Conservation (phyloP, 2,329 filamentous ascomycete species). For the Calonectria multiphialidica region DNA sequence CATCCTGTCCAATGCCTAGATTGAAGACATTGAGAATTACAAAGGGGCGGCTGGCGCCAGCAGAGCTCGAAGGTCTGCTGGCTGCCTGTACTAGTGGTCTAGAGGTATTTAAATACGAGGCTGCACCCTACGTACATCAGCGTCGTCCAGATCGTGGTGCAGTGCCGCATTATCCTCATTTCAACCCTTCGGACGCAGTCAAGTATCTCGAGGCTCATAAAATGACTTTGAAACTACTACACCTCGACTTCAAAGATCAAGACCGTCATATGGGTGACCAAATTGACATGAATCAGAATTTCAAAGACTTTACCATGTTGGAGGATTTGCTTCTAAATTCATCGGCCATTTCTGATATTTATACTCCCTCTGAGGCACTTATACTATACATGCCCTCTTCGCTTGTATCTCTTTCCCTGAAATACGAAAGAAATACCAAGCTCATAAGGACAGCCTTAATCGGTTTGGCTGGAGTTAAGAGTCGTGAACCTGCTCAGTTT, state of each 20-base stretch:
- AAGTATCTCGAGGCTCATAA: not conserved
- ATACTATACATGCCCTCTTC: not conserved
- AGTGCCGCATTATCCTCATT: too few species aligned
- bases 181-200: not conserved
- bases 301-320: conserved; percentile 12
- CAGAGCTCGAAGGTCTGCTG: not conserved
- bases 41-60: not conserved
- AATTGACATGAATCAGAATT: not conserved
- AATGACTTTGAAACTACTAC: not conserved
- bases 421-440: not conserved
- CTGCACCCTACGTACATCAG: not conserved
- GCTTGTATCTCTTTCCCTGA: not conserved
- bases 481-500: not conserved
- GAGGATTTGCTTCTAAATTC: conserved; percentile 5
- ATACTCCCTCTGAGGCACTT: not conserved
- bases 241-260: conserved; percentile 1
- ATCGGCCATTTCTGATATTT: not conserved
- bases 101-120: conserved; percentile 11
- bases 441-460: not conserved
- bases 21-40: conserved; percentile 13
- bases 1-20: not conserved
- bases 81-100: conserved; percentile 2
- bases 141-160: too few species aligned
- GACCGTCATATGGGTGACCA: not conserved
- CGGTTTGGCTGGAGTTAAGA: not conserved